These are phyloP conservation scores for Arctostaphylos glauca DNA, from an alignment of 148 eudicot genomes.

Conservation along the genomic window DNA sequence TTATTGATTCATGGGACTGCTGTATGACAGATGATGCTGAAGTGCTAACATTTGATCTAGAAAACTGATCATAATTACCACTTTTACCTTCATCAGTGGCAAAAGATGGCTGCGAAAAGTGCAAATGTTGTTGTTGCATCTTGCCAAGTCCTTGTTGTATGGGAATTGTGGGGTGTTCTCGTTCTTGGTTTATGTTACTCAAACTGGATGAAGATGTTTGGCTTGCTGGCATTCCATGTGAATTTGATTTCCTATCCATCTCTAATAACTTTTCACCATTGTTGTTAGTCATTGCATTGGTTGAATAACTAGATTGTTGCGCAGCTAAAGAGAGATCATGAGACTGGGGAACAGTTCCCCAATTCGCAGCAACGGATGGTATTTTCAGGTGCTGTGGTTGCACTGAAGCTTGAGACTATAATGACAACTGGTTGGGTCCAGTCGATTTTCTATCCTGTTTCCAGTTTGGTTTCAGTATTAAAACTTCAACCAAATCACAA, in stretches of 20 bases:
- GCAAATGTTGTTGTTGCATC: constrained; percentile 72
- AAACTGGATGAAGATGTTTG: constrained; percentile 36
- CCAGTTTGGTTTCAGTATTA: constrained; percentile 18
- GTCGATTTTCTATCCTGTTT: constrained; percentile 36
- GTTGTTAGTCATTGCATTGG: constrained; percentile 36
- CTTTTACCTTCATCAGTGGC: constrained; percentile 58
- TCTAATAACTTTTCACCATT: constrained; percentile 36
- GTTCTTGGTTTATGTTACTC: constrained; percentile 29
- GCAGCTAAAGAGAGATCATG: constrained; percentile 25
- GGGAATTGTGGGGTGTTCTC: constrained; percentile 39
- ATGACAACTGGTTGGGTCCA: constrained; percentile 35
- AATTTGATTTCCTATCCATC: constrained; percentile 44
- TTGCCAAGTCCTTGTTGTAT: constrained; percentile 68
- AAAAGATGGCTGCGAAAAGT: constrained; percentile 63
- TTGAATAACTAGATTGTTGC: constrained; percentile 35
- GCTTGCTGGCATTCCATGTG: constrained; percentile 50
- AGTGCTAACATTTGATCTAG: constrained; percentile 45
- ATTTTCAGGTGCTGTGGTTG: constrained; percentile 42
- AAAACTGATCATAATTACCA: constrained; percentile 40
- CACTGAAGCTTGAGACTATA: constrained; percentile 41
- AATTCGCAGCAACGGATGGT: constrained; percentile 33
- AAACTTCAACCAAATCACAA: constrained; percentile 8
- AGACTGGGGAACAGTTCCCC: constrained; percentile 40
- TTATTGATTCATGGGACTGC: constrained; percentile 49
- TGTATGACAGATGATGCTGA: constrained; percentile 46